Evolutionary conservation across 2,329 filamentous ascomycete genomes (phyloP), one percentile per base, ranked within the genome.

Genomic region (Metarhizium humberi): DNA sequence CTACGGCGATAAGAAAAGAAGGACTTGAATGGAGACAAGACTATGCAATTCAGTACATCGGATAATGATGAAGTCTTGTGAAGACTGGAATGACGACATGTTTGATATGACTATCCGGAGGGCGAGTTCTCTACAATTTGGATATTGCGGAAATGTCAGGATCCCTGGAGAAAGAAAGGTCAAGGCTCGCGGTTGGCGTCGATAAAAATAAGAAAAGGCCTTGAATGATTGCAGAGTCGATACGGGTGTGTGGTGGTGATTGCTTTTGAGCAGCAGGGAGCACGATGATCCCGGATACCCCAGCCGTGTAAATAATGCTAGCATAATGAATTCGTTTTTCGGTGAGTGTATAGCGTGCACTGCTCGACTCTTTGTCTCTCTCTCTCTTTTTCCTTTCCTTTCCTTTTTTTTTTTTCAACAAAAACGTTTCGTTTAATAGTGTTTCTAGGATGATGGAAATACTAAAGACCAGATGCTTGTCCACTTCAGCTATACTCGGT

Each of bases 51-150:
- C 14, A 29, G 16, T 16, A 32, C 50, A 49, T 14, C 49, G 47
- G 14, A 29, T 51, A 34, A 20, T 20, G 6, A 47, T 7, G 42
- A 36, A 49, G 6, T 32, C 11, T 51, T n/a, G 34, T 50, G 6
- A 50, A 16, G 43, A 34, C 34, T 30, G 43, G 20, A 48, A 55
- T 52, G 54, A 55, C 54, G 54, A 30, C 30, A 52, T 25, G 54
- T 50, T 55, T 55, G 45, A 52, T 43, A 55, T 52, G 54, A 55
- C 34, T 43, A 45, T 50, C 40, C 34, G 50, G 25, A 48, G 18
- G 45, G 25, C 25, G 45, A 18, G 45, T 29, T 48, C 45, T 48
- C 25, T 48, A 48, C 45, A 30, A 4, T 48, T 48, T 30, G 45
- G 45, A 48, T 29, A 14, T 48, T 14, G 25, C 25, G 45, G 25